Percentiles rank a stretch among this genome's conserved stretches.
phyloP scores from a whole-genome alignment of 2,329 filamentous ascomycete species.

The Phyllosticta citriasiana region DNA sequence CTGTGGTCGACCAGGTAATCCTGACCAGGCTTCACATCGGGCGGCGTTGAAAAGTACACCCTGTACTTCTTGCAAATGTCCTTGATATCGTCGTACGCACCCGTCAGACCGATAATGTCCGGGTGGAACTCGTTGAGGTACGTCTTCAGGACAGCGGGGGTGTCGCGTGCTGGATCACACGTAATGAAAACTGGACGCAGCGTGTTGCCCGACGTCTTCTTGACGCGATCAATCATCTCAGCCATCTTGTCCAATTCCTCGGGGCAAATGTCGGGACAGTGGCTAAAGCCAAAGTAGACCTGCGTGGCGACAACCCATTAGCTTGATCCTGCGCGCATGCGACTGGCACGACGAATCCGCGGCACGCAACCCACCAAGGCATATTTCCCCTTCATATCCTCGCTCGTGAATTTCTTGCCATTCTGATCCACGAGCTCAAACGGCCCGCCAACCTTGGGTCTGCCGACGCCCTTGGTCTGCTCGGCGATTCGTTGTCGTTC shows the following conservation, averaged over 20 bases:
- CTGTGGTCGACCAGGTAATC: conserved; percentile 98
- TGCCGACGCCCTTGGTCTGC: conserved; percentile 83
- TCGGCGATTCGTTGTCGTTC: conserved; percentile 81
- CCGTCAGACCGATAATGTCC: conserved; percentile 77
- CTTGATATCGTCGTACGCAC: conserved; percentile 90
- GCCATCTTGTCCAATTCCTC: conserved; percentile 99
- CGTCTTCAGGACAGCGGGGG: conserved; percentile 68
- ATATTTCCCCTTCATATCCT: conserved; percentile 80
- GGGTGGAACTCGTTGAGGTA: conserved; percentile 90
- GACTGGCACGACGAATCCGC: too few relatives aligned
- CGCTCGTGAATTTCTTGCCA: conserved; percentile 64
- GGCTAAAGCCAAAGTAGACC: conserved; percentile 98
- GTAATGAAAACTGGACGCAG: conserved; percentile 84
- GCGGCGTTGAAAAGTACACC: conserved; percentile 93
- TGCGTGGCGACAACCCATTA: conserved; percentile 26
- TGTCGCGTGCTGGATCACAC: conserved; percentile 88
- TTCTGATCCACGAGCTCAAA: conserved; percentile 78
- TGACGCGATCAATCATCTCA: conserved; percentile 70
- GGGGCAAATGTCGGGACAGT: conserved; percentile 97
- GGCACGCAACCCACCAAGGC: conserved; percentile 44
- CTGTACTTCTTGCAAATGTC: conserved; percentile 89
- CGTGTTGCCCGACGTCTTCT: conserved; percentile 36
- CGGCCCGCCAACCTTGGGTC: conserved; percentile 82
- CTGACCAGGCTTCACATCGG: conserved; percentile 79
- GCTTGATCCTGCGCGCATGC: background rate